These are phyloP conservation scores for Trichophaea hybrida DNA, from an alignment of 2,329 filamentous ascomycete species.

Conservation along the genomic window DNA sequence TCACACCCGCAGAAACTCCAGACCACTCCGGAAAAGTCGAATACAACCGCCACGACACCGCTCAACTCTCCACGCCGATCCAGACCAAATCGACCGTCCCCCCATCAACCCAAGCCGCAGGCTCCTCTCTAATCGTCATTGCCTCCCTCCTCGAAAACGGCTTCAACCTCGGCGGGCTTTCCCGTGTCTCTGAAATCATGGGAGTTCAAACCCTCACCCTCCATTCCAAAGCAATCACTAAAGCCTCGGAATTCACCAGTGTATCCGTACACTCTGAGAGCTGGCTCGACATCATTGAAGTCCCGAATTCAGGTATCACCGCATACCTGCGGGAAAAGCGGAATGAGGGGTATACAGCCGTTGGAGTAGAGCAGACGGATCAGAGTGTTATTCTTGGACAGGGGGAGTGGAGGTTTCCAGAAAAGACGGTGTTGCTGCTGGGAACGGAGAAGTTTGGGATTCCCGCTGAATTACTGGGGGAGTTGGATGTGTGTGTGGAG, in stretches of 20 bases:
- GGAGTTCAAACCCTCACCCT: slow-evolving; percentile 37
- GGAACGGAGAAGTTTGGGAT: slow-evolving; percentile 41
- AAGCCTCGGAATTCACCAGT: slow-evolving; percentile 37
- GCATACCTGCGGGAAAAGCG: slow-evolving; percentile 33
- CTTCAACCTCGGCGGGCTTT: slow-evolving; percentile 28
- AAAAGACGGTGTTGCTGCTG: slow-evolving; percentile 35
- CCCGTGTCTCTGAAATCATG: slow-evolving; percentile 39
- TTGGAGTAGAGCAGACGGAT: slow-evolving; percentile 43
- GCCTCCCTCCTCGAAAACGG: slow-evolving; percentile 32
- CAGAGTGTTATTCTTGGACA: slow-evolving; percentile 35
- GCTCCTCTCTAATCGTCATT: slow-evolving; percentile 33
- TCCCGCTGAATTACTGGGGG: slow-evolving; percentile 35
- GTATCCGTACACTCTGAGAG: slow-evolving; percentile 38
- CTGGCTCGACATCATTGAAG: slow-evolving; percentile 36
- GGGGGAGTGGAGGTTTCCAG: slow-evolving; percentile 28
- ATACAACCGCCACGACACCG: slow-evolving; percentile 6
- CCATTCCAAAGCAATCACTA: slow-evolving; percentile 31
- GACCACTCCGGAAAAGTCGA: slow-evolving; percentile 27
- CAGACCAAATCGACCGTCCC: slow-evolving; percentile 36
- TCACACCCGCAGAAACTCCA: neutral
- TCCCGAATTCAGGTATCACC: slow-evolving; percentile 29
- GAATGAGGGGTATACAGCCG: slow-evolving; percentile 37
- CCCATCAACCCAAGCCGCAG: slow-evolving; percentile 23
- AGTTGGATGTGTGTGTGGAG: slow-evolving; percentile 40
- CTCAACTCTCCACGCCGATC: slow-evolving; percentile 25